Percentiles rank a stretch among this genome's conserved stretches.
Evolutionary conservation across 305 asterid species (phyloP).

Genomic region (Andrographis paniculata): DNA sequence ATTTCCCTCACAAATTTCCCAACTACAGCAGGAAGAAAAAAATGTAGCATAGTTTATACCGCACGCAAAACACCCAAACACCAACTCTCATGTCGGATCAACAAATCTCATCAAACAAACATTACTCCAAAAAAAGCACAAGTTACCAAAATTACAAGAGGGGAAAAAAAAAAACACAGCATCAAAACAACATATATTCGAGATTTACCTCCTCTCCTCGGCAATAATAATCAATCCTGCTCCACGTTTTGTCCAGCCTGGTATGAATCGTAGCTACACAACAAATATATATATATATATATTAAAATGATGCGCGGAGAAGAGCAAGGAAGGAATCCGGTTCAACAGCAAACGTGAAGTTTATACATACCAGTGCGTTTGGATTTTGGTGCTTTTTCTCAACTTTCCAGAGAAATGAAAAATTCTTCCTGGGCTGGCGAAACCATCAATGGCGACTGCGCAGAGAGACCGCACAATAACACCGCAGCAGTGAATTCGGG

Average conservation of each 20-base stretch:
- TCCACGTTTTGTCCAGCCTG: neutral
- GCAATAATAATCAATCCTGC: neutral
- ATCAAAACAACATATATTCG: neutral
- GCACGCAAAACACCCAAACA: slow-evolving; percentile 2
- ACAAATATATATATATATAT: slow-evolving; percentile 17
- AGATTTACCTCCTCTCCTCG: neutral
- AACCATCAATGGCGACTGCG: slow-evolving; percentile 11
- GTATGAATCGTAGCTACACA: neutral
- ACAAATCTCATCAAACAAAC: neutral
- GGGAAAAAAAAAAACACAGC: neutral
- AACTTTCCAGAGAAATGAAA: neutral
- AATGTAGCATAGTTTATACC: neutral
- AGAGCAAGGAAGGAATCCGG: slow-evolving; percentile 22
- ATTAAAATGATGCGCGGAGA: slow-evolving; percentile 15
- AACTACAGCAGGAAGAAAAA: slow-evolving; percentile 1
- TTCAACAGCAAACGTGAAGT: slow-evolving; percentile 16
- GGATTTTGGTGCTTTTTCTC: slow-evolving; percentile 8
- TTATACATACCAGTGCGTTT: neutral
- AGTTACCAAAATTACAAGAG: neutral
- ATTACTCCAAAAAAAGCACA: neutral
- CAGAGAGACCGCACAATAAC: slow-evolving; percentile 5
- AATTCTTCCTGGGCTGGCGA: slow-evolving; percentile 5
- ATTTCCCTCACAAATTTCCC: slow-evolving; percentile 9
- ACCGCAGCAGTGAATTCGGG: neutral
- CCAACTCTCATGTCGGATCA: slow-evolving; percentile 5